phyloP scores from a whole-genome alignment of 495 filamentous ascomycete genomes.

The Tetracladium marchalianum region DNA sequence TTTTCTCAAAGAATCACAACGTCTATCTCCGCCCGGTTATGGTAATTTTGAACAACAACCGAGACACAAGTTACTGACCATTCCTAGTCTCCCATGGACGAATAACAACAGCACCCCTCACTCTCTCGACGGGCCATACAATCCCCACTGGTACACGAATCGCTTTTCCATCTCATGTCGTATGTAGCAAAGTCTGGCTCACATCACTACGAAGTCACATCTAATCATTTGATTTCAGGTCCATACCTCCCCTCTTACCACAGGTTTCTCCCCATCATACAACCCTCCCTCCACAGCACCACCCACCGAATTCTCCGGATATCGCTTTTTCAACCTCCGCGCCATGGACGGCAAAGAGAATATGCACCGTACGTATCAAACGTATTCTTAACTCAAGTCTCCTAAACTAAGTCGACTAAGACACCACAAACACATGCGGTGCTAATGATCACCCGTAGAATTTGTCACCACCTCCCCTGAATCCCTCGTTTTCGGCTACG shows the following conservation, averaged over 20 bases:
- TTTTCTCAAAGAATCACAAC: constrained; percentile 38
- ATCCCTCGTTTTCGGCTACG: constrained; percentile 34
- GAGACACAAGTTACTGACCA: background rate
- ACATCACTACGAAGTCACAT: no score
- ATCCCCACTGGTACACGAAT: background rate
- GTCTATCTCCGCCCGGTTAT: constrained; percentile 14
- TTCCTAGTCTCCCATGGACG: background rate
- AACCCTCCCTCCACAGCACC: background rate
- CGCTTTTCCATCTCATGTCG: background rate
- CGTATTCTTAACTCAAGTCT: no score
- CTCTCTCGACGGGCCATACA: constrained; percentile 4
- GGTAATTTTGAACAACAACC: no score
- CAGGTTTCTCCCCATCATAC: background rate
- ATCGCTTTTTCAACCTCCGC: constrained; percentile 38
- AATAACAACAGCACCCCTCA: background rate
- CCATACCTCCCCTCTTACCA: background rate
- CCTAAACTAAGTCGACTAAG: no score
- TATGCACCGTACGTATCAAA: constrained; percentile 6
- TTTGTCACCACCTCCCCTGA: constrained; percentile 30
- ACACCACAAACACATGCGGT: no score
- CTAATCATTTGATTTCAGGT: background rate
- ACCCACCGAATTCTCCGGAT: constrained; percentile 32
- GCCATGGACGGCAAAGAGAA: constrained; percentile 11
- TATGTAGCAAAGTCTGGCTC: no score
- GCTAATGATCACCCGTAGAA: constrained; percentile 16